Evolutionary conservation across 257 asterid genomes (phyloP), one percentile per base, ranked within the genome.

Genomic region (Solanum sitiens): DNA sequence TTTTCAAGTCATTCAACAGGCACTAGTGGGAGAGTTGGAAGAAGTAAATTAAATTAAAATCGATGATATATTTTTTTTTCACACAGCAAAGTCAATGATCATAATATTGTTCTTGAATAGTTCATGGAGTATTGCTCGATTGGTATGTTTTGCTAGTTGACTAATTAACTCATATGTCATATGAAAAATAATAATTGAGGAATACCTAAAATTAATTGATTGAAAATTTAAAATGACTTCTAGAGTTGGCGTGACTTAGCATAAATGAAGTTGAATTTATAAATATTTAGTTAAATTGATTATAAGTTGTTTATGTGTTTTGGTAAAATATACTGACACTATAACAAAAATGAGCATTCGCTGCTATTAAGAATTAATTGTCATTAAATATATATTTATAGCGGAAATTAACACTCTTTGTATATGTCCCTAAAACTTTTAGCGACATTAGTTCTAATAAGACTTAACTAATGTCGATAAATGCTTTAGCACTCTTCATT

Each of bases 61-160:
- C 11, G 11, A 59, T 20, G 30, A 23, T 61, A 23, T 65, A 6
- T 2, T 23, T 65, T 25, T 65, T 63, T n/a, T n/a, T 25, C 35
- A 25, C 72, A 65, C 35, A 65, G 16, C 35, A 42, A 76, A 76
- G 61, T 76, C 83, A 76, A n/a, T 75, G 33, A 75, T 74, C 83
- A 39, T 8, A 74, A 47, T 47, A 73, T 35, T 73, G 30, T 73
- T 73, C 18, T 35, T 73, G 47, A 73, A 37, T 72, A 33, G 79
- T 50, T 50, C 61, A n/a, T n/a, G n/a, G n/a, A 35, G 39, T 35
- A 35, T 35, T 35, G 39, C 65, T 56, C 65, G n/a, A 7, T 59
- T 21, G 27, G 68, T 21, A 9, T 23, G 70, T 59, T 63, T 63
- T 63, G 70, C 15, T 23, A 63, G 15, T 23, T 23, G 30, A 63